Evolutionary conservation across 768 basidiomycete genomes (phyloP).

Genomic region (Sporobolomyces phaffii): DNA sequence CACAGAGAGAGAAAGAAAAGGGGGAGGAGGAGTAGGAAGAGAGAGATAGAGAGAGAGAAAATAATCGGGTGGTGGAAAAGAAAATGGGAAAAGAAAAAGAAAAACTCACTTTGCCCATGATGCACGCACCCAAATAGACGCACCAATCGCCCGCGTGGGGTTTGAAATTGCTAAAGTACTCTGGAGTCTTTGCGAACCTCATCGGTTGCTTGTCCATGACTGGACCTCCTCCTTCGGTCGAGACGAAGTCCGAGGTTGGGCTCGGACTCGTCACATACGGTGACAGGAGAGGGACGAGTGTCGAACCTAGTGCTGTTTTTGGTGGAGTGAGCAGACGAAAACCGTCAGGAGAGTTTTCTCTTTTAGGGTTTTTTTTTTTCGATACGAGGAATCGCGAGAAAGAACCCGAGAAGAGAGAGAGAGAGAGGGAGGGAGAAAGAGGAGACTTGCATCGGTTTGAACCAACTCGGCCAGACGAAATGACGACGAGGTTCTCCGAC

Average conservation of each 20-base stretch:
- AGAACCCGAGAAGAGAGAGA: not conserved
- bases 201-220: slow-evolving; percentile 50
- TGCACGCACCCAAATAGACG: slow-evolving; percentile 36
- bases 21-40: no score
- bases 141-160: slow-evolving; percentile 32
- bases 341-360: no score
- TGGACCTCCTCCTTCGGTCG: not conserved
- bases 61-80: no score
- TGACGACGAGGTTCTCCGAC: slow-evolving; percentile 69
- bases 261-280: no score
- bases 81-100: no score
- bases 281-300: slow-evolving; percentile 28
- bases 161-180: slow-evolving; percentile 76
- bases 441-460: slow-evolving; percentile 59
- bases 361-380: no score
- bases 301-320: slow-evolving; percentile 26
- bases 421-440: not conserved
- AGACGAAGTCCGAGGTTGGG: slow-evolving; percentile 9
- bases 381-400: rapidly evolving
- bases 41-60: no score
- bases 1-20: no score
- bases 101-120: slow-evolving; percentile 40
- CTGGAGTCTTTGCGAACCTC: slow-evolving; percentile 61
- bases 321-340: not conserved
- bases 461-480: slow-evolving; percentile 63